A percentile compares a stretch with the other conserved stretches of the same genome.
phyloP scores from a whole-genome alignment of 2,329 filamentous ascomycete genomes.

The Fusarium sulawesiense region DNA sequence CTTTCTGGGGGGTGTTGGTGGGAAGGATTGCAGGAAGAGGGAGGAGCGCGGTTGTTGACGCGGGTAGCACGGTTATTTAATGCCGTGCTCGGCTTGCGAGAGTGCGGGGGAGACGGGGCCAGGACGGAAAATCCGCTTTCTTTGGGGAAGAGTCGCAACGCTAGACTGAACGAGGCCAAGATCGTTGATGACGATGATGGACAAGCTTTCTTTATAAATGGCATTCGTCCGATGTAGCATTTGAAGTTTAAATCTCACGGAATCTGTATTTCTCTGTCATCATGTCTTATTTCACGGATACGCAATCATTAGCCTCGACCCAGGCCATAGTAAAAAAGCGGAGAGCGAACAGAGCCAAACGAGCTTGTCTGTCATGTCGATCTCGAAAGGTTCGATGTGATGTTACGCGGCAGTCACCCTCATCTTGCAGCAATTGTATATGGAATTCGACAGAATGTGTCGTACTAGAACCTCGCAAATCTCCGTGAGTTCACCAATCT shows the following conservation, averaged over 20 bases:
- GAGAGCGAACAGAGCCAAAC: constrained; percentile 1
- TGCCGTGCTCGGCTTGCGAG: constrained; percentile 1
- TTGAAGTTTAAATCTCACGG: not conserved
- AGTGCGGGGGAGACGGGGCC: not conserved
- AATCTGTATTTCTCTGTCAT: not conserved
- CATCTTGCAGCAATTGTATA: constrained; percentile 14
- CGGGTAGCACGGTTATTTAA: constrained; percentile 21
- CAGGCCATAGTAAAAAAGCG: not conserved
- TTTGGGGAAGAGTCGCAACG: not conserved
- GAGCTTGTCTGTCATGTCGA: constrained; percentile 4
- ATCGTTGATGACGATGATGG: not conserved
- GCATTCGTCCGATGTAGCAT: not conserved
- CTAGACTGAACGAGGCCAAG: not conserved
- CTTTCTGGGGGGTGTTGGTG: not conserved
- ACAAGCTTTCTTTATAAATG: not conserved
- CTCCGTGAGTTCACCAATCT: not conserved
- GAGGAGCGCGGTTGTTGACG: not conserved
- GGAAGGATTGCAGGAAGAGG: not conserved
- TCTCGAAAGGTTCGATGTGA: constrained; percentile 20
- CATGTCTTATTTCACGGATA: not conserved
- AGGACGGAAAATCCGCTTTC: not conserved
- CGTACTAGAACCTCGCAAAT: constrained; percentile 1
- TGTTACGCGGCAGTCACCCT: constrained; percentile 12
- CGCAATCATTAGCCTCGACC: rapidly evolving
- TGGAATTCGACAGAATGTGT: constrained; percentile 9